A percentile compares a stretch with the other conserved stretches of the same genome.
phyloP scores from a whole-genome alignment of 768 basidiomycete genomes.

The Phanerodontia chrysosporium region DNA sequence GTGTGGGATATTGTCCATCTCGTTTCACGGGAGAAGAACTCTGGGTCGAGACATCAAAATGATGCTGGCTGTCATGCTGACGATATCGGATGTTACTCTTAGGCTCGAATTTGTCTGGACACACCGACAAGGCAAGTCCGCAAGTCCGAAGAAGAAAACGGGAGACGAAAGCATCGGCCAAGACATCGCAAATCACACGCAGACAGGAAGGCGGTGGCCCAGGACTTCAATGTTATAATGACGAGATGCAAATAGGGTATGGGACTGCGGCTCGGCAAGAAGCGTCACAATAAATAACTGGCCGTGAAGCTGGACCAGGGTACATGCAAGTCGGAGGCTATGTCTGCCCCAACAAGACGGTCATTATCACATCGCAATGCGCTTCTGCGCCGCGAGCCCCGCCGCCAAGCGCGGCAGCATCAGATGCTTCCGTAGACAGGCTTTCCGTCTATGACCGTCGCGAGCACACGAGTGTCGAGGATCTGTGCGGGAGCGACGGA shows the following conservation, averaged over 20 bases:
- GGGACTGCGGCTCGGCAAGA: not conserved
- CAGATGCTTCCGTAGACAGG: slow-evolving; percentile 40
- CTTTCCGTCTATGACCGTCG: slow-evolving; percentile 77
- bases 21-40: not conserved
- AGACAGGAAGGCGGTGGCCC: not conserved
- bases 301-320: slow-evolving; percentile 9
- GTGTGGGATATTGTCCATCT: not conserved
- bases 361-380: not conserved
- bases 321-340: not conserved
- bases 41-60: no score
- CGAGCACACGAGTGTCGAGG: slow-evolving; percentile 60
- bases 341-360: slow-evolving; percentile 5
- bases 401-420: not conserved
- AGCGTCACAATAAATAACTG: not conserved
- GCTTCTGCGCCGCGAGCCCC: not conserved
- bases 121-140: no score
- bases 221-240: not conserved
- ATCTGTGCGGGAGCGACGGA: slow-evolving; percentile 52
- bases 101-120: no score
- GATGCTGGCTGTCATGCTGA: not conserved
- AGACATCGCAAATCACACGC: not conserved
- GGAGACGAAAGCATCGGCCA: not conserved
- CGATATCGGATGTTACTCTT: no score
- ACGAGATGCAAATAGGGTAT: no score
- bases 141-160: no score